Evolutionary conservation across 176 grass and related monocot species (phyloP).

Genomic region (Secale cereale): DNA sequence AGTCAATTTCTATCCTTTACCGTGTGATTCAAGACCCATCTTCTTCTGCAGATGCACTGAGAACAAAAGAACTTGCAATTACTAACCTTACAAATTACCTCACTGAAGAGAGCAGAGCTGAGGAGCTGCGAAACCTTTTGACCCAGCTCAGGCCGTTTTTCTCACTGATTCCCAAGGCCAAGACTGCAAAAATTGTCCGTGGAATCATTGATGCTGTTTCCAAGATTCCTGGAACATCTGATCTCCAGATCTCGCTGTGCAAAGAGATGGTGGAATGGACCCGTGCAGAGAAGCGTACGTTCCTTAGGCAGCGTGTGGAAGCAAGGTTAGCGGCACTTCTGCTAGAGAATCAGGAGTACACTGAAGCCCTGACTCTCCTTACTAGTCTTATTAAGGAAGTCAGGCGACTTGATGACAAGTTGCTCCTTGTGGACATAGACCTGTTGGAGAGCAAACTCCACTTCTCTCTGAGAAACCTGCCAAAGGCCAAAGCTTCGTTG

Average conservation of each 20-base stretch:
- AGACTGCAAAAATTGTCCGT: slow-evolving; percentile 89
- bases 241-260: slow-evolving; percentile 83
- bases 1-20: slow-evolving; percentile 81
- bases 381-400: slow-evolving; percentile 85
- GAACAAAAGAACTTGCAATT: slow-evolving; percentile 81
- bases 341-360: slow-evolving; percentile 77
- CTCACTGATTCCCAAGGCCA: slow-evolving; percentile 76
- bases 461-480: slow-evolving; percentile 81
- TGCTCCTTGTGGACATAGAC: slow-evolving; percentile 90
- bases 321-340: slow-evolving; percentile 76
- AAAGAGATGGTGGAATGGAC: slow-evolving; percentile 95
- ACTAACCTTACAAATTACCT: slow-evolving; percentile 72
- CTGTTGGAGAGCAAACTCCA: slow-evolving; percentile 93
- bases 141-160: slow-evolving; percentile 86
- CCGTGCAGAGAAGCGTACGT: slow-evolving; percentile 75
- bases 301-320: slow-evolving; percentile 78
- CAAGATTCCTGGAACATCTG: slow-evolving; percentile 73
- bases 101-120: slow-evolving; percentile 65
- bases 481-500: slow-evolving; percentile 82
- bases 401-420: slow-evolving; percentile 81
- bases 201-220: slow-evolving; percentile 76
- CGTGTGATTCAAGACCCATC: slow-evolving; percentile 63
- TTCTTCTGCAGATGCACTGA: slow-evolving; percentile 64
- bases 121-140: slow-evolving; percentile 71
- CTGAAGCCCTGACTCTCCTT: slow-evolving; percentile 72